A percentile compares a stretch with the other conserved stretches of the same genome.
These are phyloP conservation scores for Kodamaea nitidulidarum DNA, from an alignment of 805 yeast genomes.

Conservation along the genomic window DNA sequence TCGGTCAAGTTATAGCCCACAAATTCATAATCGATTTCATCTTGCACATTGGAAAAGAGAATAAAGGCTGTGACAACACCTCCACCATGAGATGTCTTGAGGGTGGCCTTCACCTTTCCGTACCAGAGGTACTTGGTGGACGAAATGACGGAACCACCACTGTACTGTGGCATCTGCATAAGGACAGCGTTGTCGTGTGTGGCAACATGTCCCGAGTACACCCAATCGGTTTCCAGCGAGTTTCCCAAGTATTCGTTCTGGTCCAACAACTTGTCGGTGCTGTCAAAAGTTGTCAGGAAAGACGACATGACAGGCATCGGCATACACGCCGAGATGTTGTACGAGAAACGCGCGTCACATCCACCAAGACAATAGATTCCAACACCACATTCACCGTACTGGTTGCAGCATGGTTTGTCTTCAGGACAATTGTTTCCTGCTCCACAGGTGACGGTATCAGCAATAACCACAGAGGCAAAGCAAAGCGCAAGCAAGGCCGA, in stretches of 20 bases:
- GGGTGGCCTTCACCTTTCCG: constrained; percentile 66
- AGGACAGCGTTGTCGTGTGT: constrained; percentile 50
- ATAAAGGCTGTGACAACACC: constrained; percentile 88
- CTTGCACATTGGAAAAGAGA: constrained; percentile 77
- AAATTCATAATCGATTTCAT: constrained; percentile 86
- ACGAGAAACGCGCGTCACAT: constrained; percentile 76
- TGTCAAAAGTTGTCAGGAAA: constrained; percentile 39
- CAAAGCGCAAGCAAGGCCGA: constrained; percentile 4
- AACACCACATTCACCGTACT: constrained; percentile 75
- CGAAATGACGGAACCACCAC: constrained; percentile 76
- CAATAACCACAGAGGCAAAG: constrained; percentile 4
- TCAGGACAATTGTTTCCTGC: constrained; percentile 64
- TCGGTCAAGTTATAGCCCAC: constrained; percentile 68
- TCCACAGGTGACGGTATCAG: constrained; percentile 41
- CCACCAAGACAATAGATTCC: constrained; percentile 81
- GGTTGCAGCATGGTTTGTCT: constrained; percentile 79
- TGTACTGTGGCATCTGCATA: constrained; percentile 69
- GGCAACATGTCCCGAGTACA: constrained; percentile 57
- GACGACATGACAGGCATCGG: constrained; percentile 75
- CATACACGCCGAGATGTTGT: constrained; percentile 66
- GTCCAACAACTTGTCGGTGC: constrained; percentile 21
- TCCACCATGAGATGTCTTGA: constrained; percentile 67
- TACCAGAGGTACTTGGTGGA: constrained; percentile 83
- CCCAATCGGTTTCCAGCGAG: constrained; percentile 62
- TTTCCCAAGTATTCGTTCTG: constrained; percentile 61